Base-by-base conservation (phyloP, 2,329 filamentous ascomycete genomes). In the Fusarium metavorans region DNA sequence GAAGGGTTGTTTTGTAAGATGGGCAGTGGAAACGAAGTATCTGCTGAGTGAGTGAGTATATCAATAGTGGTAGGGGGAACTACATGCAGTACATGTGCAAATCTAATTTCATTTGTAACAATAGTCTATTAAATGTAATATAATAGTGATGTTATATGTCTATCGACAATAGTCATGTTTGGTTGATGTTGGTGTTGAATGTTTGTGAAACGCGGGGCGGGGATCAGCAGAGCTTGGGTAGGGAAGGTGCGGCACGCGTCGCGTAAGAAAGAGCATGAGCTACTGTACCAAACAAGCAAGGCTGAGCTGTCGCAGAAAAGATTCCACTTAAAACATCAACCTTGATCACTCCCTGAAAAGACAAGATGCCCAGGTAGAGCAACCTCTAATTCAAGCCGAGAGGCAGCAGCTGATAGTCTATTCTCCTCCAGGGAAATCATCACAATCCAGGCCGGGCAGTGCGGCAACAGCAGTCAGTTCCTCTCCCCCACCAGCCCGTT, bases 381-480 rank as follows among this genome's bases (percentile, higher is more conserved):
- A 56, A n/a, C 23, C 32, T 8, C 11, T 41, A 25, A 20, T 25
- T 39, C 11, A 11, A 35, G 20, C 27, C 59, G 43, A 67, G 35
- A n/a, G 48, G 25, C 10, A 30, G 37, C 43, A 58, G 52, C 70
- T 76, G 20, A 72, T 9, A 20, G 25, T 27, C n/a, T 27, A 34
- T 10, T 20, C 2, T 79, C 20, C 20, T 20, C 20, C 20, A 98
- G 97, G 85, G 97, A 99, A 90, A 99, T 99, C 81, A 99, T 99
- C 85, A 99, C 97, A 73, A 93, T 99, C 80, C 97, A 99, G 87
- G 96, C 97, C 76, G 97, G 97, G 90, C 97, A 98, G 86, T 98
- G 97, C 89, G 97, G 96, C 90, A 98, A 98, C 87, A 98, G 95
- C 91, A 96, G 95, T 98, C 83, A 88, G 94, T 93, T 74, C 48